Conservation (phyloP, 2,329 filamentous ascomycete species). For the Zymoseptoria tritici region DNA sequence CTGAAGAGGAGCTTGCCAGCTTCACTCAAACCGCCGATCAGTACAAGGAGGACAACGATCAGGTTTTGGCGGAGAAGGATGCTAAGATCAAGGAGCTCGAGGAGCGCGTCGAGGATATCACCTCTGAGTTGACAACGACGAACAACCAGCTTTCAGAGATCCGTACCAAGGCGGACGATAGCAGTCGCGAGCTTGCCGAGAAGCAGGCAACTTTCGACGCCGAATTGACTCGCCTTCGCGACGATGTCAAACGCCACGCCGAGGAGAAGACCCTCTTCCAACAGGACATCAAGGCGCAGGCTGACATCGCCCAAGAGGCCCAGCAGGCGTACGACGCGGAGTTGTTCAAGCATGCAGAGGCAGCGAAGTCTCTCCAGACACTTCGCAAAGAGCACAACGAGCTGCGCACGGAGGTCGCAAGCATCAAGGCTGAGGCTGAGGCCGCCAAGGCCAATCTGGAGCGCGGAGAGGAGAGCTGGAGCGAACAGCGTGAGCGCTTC, state of each 20-base stretch:
- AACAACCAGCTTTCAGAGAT: constrained; percentile 76
- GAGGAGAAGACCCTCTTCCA: constrained; percentile 79
- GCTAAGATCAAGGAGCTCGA: constrained; percentile 71
- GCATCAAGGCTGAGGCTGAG: constrained; percentile 72
- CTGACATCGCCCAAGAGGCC: constrained; percentile 84
- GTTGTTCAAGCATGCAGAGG: constrained; percentile 88
- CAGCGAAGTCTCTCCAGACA: constrained; percentile 74
- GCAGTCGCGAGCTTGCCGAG: constrained; percentile 63
- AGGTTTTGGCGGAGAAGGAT: constrained; percentile 68
- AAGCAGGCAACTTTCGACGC: constrained; percentile 73
- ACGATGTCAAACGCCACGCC: constrained; percentile 71
- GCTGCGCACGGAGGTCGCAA: constrained; percentile 69
- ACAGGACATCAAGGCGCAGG: constrained; percentile 85
- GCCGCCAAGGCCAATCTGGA: constrained; percentile 70
- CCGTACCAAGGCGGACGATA: constrained; percentile 72
- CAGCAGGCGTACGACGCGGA: constrained; percentile 95
- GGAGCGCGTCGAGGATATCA: constrained; percentile 75
- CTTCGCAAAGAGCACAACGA: constrained; percentile 75
- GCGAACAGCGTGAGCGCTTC: constrained; percentile 69
- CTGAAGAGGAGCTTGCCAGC: constrained; percentile 79
- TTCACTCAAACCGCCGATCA: constrained; percentile 75
- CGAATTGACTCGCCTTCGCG: constrained; percentile 73
- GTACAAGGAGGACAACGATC: constrained; percentile 80
- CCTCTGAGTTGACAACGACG: constrained; percentile 68
- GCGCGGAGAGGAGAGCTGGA: constrained; percentile 82